Conservation (phyloP, 2,329 filamentous ascomycete species). For the Aspergillus fumigatus region DNA sequence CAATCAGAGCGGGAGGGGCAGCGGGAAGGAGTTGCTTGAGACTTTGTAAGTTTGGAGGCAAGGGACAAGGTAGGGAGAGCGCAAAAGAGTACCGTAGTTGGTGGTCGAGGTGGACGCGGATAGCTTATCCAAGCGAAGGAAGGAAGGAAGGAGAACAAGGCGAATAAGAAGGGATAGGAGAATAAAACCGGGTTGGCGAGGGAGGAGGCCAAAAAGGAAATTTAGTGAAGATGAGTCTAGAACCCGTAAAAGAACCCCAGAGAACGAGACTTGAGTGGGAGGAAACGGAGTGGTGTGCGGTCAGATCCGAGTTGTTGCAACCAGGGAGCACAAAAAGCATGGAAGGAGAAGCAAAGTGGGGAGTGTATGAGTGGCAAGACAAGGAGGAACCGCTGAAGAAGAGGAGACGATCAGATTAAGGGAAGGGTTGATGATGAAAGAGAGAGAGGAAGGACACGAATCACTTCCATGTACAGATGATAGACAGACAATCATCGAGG, state of each 20-base stretch:
- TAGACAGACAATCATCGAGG: background rate
- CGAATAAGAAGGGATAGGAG: background rate
- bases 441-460: background rate
- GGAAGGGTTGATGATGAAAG: constrained; percentile 1
- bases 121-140: background rate
- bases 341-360: background rate
- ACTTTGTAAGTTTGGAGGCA: background rate
- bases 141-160: background rate
- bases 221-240: background rate
- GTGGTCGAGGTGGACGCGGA: background rate
- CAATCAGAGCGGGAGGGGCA: background rate
- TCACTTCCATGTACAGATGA: no score
- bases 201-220: background rate
- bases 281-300: background rate
- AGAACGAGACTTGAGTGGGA: background rate
- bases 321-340: background rate
- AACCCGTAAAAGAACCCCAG: background rate
- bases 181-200: background rate
- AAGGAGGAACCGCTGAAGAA: background rate
- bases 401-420: background rate
- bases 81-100: background rate
- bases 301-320: background rate
- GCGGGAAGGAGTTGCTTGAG: background rate
- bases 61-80: background rate
- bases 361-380: background rate